Evolutionary conservation across 257 asterid species (phyloP).

Genomic region (Lycium barbarum): DNA sequence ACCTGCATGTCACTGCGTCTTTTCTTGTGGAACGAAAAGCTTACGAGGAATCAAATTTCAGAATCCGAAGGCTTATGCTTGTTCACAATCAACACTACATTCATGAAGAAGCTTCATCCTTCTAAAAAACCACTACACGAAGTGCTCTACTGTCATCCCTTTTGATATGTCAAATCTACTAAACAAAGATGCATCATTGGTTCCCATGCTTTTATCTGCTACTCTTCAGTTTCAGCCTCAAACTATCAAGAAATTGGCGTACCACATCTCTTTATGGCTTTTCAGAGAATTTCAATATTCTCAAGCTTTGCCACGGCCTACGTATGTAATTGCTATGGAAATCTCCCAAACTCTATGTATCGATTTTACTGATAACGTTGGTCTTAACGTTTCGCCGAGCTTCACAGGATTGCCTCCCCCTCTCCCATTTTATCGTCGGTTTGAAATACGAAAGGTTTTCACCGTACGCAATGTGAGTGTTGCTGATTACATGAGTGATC

Average conservation of each 20-base stretch:
- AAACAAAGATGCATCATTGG: neutral
- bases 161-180: neutral
- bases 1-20: neutral
- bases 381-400: neutral
- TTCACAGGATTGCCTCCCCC: neutral
- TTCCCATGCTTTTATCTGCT: neutral
- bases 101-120: neutral
- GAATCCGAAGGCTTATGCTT: neutral
- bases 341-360: neutral
- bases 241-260: neutral
- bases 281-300: neutral
- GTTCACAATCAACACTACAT: neutral
- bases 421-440: neutral
- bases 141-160: neutral
- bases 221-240: neutral
- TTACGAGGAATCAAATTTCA: neutral
- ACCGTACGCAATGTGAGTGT: neutral
- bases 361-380: neutral
- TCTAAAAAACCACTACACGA: neutral
- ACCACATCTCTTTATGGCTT: neutral
- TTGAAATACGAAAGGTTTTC: neutral
- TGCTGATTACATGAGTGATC: neutral
- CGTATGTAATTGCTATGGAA: neutral
- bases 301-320: neutral
- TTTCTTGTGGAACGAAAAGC: neutral